Percentiles rank a stretch among this genome's conserved stretches.
phyloP scores from a whole-genome alignment of 1,139 yeast genomes.

The Dujonia santamariae region DNA sequence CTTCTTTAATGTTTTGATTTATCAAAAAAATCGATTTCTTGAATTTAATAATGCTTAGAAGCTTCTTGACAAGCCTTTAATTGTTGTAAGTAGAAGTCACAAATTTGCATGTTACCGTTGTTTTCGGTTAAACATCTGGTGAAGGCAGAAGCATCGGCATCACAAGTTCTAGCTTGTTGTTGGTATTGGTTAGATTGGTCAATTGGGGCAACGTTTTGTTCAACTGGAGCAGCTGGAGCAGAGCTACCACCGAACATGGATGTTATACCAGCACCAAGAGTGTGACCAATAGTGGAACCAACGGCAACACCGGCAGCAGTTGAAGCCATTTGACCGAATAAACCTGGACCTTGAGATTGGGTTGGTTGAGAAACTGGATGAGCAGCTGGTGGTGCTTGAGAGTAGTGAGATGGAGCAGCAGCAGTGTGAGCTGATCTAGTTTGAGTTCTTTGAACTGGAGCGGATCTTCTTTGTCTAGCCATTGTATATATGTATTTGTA shows the following conservation, averaged over 20 bases:
- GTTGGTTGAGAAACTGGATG: constrained; percentile 24
- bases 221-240: constrained; percentile 49
- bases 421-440: constrained; percentile 75
- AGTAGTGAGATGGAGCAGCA: constrained; percentile 51
- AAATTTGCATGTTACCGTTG: constrained; percentile 92
- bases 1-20: background rate
- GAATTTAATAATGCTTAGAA: constrained; percentile 62
- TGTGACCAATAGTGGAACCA: constrained; percentile 96
- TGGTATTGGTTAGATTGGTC: constrained; percentile 38
- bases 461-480: constrained; percentile 67
- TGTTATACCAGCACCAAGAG: constrained; percentile 91
- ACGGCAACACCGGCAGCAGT: constrained; percentile 99
- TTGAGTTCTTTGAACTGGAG: constrained; percentile 62
- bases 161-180: constrained; percentile 66
- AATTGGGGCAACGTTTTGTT: constrained; percentile 36
- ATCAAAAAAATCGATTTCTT: too few species aligned
- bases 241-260: constrained; percentile 79
- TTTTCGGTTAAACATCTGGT: constrained; percentile 94
- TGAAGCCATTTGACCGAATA: constrained; percentile 95
- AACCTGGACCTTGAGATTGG: constrained; percentile 61
- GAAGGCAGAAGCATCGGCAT: constrained; percentile 88
- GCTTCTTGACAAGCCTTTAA: constrained; percentile 97
- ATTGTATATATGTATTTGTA: constrained; percentile 18
- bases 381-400: constrained; percentile 36
- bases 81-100: constrained; percentile 96